These are phyloP conservation scores for Sphaerobolus stellatus DNA, from an alignment of 1,284 basidiomycete genomes.

Conservation along the genomic window DNA sequence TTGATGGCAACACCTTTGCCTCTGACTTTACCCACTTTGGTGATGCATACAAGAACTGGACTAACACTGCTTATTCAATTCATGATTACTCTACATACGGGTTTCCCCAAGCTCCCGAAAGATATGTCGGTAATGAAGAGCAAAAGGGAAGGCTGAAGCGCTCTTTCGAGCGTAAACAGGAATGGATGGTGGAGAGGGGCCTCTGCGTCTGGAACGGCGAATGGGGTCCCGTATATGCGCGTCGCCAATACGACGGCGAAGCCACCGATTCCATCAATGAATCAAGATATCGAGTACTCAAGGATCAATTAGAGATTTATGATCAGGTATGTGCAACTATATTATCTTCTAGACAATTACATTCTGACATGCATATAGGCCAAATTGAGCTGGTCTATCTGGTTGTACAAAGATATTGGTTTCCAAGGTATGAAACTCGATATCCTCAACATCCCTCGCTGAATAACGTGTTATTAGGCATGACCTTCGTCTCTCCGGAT, in stretches of 20 bases:
- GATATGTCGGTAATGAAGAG: slow-evolving; percentile 50
- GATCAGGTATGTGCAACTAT: slow-evolving; percentile 44
- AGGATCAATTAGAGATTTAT: slow-evolving; percentile 75
- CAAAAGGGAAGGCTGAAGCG: slow-evolving; percentile 52
- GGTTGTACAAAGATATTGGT: slow-evolving; percentile 85
- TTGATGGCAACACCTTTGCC: slow-evolving; percentile 74
- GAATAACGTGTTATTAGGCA: slow-evolving; percentile 38
- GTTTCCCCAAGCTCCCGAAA: slow-evolving; percentile 64
- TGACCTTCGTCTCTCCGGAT: slow-evolving; percentile 67
- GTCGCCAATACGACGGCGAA: slow-evolving; percentile 56
- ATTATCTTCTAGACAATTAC: background rate
- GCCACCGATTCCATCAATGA: slow-evolving; percentile 65
- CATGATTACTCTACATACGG: slow-evolving; percentile 75
- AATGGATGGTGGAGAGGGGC: slow-evolving; percentile 64
- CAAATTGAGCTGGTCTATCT: slow-evolving; percentile 75
- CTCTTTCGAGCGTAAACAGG: slow-evolving; percentile 64
- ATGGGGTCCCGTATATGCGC: slow-evolving; percentile 69
- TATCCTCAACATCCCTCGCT: slow-evolving; percentile 21
- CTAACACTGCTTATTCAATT: slow-evolving; percentile 71
- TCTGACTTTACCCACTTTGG: slow-evolving; percentile 72
- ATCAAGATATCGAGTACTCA: slow-evolving; percentile 61
- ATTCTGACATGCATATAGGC: slow-evolving; percentile 40
- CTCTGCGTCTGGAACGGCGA: slow-evolving; percentile 78
- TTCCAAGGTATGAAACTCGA: slow-evolving; percentile 53
- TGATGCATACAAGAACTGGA: slow-evolving; percentile 53